Percentiles rank a stretch among this genome's conserved stretches.
These are phyloP conservation scores for Macrophomina tecta DNA, from an alignment of 2,329 filamentous ascomycete genomes.

Conservation along the genomic window DNA sequence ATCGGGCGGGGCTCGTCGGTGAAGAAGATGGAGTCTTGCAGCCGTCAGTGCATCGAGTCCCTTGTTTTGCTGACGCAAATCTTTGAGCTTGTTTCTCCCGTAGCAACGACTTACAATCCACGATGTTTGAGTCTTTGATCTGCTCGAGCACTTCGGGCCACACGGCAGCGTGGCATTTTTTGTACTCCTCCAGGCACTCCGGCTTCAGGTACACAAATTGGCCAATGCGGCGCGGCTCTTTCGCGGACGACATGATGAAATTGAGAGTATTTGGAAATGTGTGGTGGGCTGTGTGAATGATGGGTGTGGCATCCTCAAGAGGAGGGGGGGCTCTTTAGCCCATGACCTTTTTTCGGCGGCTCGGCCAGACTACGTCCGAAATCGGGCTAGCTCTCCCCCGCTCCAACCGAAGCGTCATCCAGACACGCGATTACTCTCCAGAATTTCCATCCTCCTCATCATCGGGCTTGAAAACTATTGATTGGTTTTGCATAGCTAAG, in stretches of 20 bases:
- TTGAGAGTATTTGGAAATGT: neutral
- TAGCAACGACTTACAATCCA: slow-evolving; percentile 64
- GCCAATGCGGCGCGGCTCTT: slow-evolving; percentile 61
- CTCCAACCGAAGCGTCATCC: neutral
- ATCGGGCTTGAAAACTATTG: too few species aligned
- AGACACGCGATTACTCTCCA: too few species aligned
- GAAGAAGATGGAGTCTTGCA: slow-evolving; percentile 72
- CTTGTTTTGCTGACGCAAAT: neutral
- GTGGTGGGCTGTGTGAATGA: neutral
- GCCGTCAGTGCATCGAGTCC: neutral
- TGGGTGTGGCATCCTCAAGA: neutral
- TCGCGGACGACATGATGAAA: neutral
- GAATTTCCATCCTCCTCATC: too few species aligned
- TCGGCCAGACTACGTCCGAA: slow-evolving; percentile 16
- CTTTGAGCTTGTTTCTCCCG: neutral
- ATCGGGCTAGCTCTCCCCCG: slow-evolving; percentile 6
- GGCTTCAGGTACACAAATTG: slow-evolving; percentile 77
- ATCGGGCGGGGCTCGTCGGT: slow-evolving; percentile 63
- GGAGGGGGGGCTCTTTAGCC: slow-evolving; percentile 14
- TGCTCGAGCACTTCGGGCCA: slow-evolving; percentile 80
- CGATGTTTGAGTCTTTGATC: slow-evolving; percentile 76
- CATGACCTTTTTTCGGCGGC: neutral
- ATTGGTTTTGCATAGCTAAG: too few species aligned
- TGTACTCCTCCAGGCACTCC: slow-evolving; percentile 71
- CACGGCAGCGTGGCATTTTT: slow-evolving; percentile 72